A percentile compares a stretch with the other conserved stretches of the same genome.
phyloP scores from a whole-genome alignment of 257 asterid species.

The Solanum sparsipilum region DNA sequence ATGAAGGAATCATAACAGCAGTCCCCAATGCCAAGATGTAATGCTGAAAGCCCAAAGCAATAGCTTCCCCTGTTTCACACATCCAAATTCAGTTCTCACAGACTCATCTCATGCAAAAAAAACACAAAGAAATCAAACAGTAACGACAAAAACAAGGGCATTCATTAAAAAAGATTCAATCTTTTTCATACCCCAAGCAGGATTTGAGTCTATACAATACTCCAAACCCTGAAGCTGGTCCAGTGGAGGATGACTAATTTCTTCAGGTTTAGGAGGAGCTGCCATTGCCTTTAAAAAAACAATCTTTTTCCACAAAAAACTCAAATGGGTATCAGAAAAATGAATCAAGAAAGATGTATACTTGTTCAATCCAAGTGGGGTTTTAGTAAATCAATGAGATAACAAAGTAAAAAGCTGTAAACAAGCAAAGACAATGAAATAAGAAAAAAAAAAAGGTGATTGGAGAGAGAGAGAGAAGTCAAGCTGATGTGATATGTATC shows the following conservation, averaged over 20 bases:
- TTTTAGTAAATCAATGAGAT: conserved; percentile 20
- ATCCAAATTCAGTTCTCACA: background rate
- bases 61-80: conserved; percentile 63
- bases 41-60: conserved; percentile 89
- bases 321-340: conserved; percentile 14
- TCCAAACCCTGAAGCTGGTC: conserved; percentile 97
- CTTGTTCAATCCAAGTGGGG: conserved; percentile 3
- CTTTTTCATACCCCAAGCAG: conserved; percentile 72
- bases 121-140: background rate
- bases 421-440: conserved; percentile 18
- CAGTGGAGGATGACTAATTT: conserved; percentile 88
- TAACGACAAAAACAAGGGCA: background rate
- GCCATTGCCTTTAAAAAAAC: conserved; percentile 38
- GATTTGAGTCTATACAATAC: conserved; percentile 96
- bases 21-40: conserved; percentile 84
- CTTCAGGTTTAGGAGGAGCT: conserved; percentile 76
- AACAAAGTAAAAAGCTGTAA: conserved; percentile 33
- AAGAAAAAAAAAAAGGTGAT: conserved; percentile 15
- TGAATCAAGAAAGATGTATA: conserved; percentile 6
- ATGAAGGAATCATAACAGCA: conserved; percentile 92
- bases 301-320: conserved; percentile 6
- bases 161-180: background rate
- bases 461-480: conserved; percentile 17
- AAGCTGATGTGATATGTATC: conserved; percentile 31
- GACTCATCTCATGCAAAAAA: background rate